A percentile compares a stretch with the other conserved stretches of the same genome.
phyloP scores from a whole-genome alignment of 2,329 filamentous ascomycete species.

The Coniochaeta pulveracea region DNA sequence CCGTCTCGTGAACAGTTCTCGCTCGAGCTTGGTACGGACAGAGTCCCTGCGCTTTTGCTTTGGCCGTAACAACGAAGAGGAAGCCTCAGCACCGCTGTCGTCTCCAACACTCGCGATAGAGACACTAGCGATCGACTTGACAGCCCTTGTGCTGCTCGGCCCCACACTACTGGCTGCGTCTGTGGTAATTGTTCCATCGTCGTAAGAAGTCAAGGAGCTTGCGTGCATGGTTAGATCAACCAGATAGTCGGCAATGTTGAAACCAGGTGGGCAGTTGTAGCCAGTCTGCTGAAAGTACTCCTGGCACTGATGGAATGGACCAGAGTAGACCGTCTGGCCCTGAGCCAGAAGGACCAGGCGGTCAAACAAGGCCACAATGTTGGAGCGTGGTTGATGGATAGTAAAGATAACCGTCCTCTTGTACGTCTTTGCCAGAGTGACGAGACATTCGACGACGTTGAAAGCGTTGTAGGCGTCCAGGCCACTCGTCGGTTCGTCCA shows the following conservation, averaged over 20 bases:
- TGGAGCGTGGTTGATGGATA: constrained; percentile 94
- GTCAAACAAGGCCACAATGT: constrained; percentile 96
- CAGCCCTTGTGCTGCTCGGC: constrained; percentile 75
- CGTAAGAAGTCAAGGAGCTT: constrained; percentile 46
- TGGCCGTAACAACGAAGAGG: constrained; percentile 52
- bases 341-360: constrained; percentile 83
- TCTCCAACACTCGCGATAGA: constrained; percentile 66
- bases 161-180: constrained; percentile 56
- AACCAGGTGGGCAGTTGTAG: constrained; percentile 87
- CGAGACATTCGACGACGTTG: constrained; percentile 93
- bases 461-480: constrained; percentile 95
- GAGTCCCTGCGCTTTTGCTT: constrained; percentile 66
- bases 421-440: constrained; percentile 90
- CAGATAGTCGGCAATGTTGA: constrained; percentile 97
- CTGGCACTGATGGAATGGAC: constrained; percentile 80
- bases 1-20: constrained; percentile 80
- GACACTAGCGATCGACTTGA: constrained; percentile 82
- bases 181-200: constrained; percentile 37
- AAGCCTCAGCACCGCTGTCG: constrained; percentile 49
- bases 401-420: constrained; percentile 97
- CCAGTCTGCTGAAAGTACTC: constrained; percentile 86
- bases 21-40: constrained; percentile 75
- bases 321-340: constrained; percentile 86
- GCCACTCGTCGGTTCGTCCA: constrained; percentile 94
- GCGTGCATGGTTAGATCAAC: constrained; percentile 98